These are phyloP conservation scores for Xylariaceae sp. DNA, from an alignment of 2,329 filamentous ascomycete species.

Conservation along the genomic window DNA sequence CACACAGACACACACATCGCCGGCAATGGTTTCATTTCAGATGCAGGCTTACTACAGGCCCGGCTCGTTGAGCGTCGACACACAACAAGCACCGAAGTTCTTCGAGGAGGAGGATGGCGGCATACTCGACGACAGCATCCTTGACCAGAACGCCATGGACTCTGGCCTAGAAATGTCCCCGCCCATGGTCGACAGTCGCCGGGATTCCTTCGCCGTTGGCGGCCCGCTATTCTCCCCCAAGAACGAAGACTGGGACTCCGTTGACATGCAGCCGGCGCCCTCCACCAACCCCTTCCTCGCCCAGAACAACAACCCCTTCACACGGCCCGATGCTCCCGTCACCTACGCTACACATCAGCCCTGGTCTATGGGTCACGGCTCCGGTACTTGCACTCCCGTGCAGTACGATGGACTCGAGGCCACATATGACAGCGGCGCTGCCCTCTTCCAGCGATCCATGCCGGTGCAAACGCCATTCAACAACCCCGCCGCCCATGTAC, in stretches of 20 bases:
- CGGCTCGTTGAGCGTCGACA: slow-evolving; percentile 49
- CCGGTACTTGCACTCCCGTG: slow-evolving; percentile 69
- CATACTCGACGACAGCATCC: slow-evolving; percentile 56
- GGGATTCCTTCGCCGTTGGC: slow-evolving; percentile 58
- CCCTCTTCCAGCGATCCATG: slow-evolving; percentile 51
- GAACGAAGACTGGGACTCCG: slow-evolving; percentile 58
- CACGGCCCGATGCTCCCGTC: slow-evolving; percentile 53
- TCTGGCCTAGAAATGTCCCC: slow-evolving; percentile 60
- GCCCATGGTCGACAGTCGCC: slow-evolving; percentile 55
- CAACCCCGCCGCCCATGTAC: slow-evolving; percentile 45
- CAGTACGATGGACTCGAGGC: slow-evolving; percentile 60
- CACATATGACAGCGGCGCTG: slow-evolving; percentile 49
- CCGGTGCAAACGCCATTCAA: slow-evolving; percentile 51
- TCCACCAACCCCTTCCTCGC: slow-evolving; percentile 60
- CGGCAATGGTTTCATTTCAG: slow-evolving; percentile 47
- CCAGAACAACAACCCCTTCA: slow-evolving; percentile 61
- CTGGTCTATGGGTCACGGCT: slow-evolving; percentile 62
- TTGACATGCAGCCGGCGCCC: slow-evolving; percentile 59
- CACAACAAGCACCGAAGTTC: slow-evolving; percentile 49
- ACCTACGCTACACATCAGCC: slow-evolving; percentile 39
- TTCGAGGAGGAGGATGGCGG: slow-evolving; percentile 57
- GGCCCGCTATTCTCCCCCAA: slow-evolving; percentile 59
- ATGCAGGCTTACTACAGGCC: slow-evolving; percentile 50
- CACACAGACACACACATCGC: slow-evolving; percentile 6
- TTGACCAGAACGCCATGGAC: slow-evolving; percentile 55